Evolutionary conservation across 441 rosid genomes (phyloP).

Genomic region (Arabidopsis hybrid): DNA sequence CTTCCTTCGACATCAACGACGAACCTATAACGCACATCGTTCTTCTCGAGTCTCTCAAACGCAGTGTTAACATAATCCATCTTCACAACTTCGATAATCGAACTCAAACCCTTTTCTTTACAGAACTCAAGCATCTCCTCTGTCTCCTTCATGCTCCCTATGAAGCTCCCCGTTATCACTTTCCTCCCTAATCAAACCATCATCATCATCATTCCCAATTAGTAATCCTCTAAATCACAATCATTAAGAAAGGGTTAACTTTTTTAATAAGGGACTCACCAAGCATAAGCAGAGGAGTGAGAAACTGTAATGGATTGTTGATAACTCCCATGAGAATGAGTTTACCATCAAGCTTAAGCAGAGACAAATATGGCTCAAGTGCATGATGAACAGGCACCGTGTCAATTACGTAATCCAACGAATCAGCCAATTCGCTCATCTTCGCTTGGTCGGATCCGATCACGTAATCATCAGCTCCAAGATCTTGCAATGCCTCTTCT

Average conservation of each 20-base stretch:
- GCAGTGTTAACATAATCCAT: conserved; percentile 52
- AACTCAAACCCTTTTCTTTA: conserved; percentile 45
- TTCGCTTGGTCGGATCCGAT: conserved; percentile 57
- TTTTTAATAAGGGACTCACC: conserved; percentile 52
- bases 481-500: conserved; percentile 65
- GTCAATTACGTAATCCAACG: conserved; percentile 71
- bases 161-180: conserved; percentile 63
- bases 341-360: conserved; percentile 67
- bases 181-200: conserved; percentile 58
- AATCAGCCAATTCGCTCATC: conserved; percentile 63
- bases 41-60: conserved; percentile 51
- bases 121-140: conserved; percentile 47
- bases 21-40: conserved; percentile 61
- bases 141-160: conserved; percentile 66
- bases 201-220: background rate
- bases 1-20: conserved; percentile 68
- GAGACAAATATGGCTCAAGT: conserved; percentile 65
- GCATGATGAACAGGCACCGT: conserved; percentile 71
- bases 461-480: conserved; percentile 70
- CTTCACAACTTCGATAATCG: conserved; percentile 49
- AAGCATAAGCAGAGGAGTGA: conserved; percentile 68
- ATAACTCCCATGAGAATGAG: conserved; percentile 68
- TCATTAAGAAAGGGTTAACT: background rate
- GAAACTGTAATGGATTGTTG: conserved; percentile 61
- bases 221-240: conserved; percentile 22